Evolutionary conservation across 2,329 filamentous ascomycete species (phyloP), one percentile per base, ranked within the genome.

Genomic region (Cylindrodendrum hubeiense): DNA sequence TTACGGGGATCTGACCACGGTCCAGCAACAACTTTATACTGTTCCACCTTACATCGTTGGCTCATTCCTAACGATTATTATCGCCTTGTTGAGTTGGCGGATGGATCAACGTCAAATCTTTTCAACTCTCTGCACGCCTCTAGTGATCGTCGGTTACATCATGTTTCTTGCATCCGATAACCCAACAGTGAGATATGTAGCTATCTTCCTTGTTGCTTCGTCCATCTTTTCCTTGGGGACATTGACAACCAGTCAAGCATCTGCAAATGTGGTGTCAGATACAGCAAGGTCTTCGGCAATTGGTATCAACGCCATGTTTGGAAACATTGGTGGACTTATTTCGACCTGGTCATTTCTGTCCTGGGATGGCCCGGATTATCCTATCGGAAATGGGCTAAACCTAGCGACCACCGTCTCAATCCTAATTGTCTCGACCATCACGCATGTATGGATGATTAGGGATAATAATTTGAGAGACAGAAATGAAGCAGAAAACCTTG

Each of bases 31-130:
- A 73, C 84, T 90, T 3, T 84, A 85, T 67, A 90, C 89, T 0
- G 88, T 90, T 0, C 89, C 89, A 0, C 89, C 89, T 0, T 91
- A 90, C 10, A 74, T 89, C 2, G 84, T 90, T 0, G 89, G 88
- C 0, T 87, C 80, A 0, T 86, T 90, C 77, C 88, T 88, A 77
- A 87, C 85, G 0, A 58, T 90, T 0, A 73, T 86, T 2, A 79
- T 89, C 60, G 85, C 86, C 0, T 87, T 83, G 72, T 72, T 88
- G 15, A 85, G 82, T 66, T 88, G 84, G 82, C 81, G 83, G 24
- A 79, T 82, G 58, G 87, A 90, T 67, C 77, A 77, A 3, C 82
- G 88, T 17, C 79, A 83, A 22, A 78, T 87, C 56, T 86, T 88
- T 75, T 83, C 89, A 74, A 83, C 89, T 61, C 51, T 81, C 10